phyloP scores from a whole-genome alignment of 2,329 filamentous ascomycete species.

The Fusarium bulbicola region DNA sequence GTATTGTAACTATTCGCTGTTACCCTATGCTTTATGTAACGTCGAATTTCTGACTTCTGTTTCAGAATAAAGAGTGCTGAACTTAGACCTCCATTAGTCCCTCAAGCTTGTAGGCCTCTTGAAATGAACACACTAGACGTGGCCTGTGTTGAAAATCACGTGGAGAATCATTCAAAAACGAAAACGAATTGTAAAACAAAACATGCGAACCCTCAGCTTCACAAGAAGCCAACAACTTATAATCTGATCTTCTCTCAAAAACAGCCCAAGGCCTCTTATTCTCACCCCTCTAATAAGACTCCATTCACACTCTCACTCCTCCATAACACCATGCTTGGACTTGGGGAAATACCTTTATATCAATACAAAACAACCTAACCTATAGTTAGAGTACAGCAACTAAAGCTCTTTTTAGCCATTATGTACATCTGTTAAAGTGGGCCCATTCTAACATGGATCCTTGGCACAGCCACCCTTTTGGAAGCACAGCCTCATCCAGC shows the following conservation, averaged over 20 bases:
- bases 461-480: background rate
- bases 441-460: rapidly evolving
- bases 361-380: background rate
- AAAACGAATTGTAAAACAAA: too few relatives aligned
- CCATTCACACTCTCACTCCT: too few relatives aligned
- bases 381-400: background rate
- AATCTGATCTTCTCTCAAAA: too few relatives aligned
- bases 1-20: background rate
- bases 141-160: too few relatives aligned
- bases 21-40: background rate
- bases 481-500: background rate
- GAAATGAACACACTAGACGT: background rate
- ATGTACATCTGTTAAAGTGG: background rate
- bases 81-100: too few relatives aligned
- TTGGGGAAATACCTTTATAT: background rate
- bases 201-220: rapidly evolving
- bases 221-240: too few relatives aligned
- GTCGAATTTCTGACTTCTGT: background rate
- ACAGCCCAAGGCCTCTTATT: rapidly evolving
- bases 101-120: too few relatives aligned
- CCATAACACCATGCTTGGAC: background rate
- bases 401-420: background rate
- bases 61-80: too few relatives aligned
- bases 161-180: too few relatives aligned
- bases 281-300: too few relatives aligned